Evolutionary conservation across 2,329 filamentous ascomycete genomes (phyloP).

Genomic region (Helicocarpus griseus): DNA sequence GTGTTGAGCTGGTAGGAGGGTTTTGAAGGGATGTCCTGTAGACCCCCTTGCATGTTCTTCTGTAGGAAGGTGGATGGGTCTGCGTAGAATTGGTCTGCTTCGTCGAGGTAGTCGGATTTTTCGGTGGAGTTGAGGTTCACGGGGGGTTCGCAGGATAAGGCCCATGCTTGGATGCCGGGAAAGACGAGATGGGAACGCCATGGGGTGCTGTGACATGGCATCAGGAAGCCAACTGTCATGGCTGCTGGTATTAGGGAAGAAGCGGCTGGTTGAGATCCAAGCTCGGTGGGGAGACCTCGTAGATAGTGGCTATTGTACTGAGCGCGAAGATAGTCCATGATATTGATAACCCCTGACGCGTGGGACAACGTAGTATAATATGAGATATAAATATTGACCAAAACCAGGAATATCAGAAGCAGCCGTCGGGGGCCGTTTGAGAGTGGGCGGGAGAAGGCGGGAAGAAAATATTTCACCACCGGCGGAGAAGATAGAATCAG

Average conservation of each 20-base stretch:
- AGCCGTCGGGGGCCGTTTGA: slow-evolving; percentile 37
- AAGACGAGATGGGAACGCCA: slow-evolving; percentile 85
- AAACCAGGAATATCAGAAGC: slow-evolving; percentile 50
- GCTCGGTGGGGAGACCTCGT: slow-evolving; percentile 8
- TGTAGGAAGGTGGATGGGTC: slow-evolving; percentile 51
- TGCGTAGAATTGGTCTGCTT: slow-evolving; percentile 83
- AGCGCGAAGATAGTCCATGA: slow-evolving; percentile 64
- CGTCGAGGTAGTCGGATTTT: slow-evolving; percentile 65
- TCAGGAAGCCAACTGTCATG: slow-evolving; percentile 65
- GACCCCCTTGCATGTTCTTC: slow-evolving; percentile 40
- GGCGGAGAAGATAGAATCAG: slow-evolving; percentile 67
- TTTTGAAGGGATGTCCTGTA: slow-evolving; percentile 23
- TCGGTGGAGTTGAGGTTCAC: slow-evolving; percentile 53
- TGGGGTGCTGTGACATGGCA: slow-evolving; percentile 91
- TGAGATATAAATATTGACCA: slow-evolving; percentile 60
- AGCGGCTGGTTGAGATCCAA: not conserved
- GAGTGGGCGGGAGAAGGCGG: slow-evolving; percentile 23
- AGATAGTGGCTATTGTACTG: slow-evolving; percentile 50
- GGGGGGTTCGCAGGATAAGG: slow-evolving; percentile 83
- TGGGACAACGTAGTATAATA: slow-evolving; percentile 67
- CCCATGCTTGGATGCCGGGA: slow-evolving; percentile 65
- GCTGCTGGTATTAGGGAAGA: slow-evolving; percentile 18
- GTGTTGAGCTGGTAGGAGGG: slow-evolving; percentile 21
- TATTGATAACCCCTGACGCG: slow-evolving; percentile 67
- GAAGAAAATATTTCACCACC: slow-evolving; percentile 55